Percentiles rank a stretch among this genome's conserved stretches.
Evolutionary conservation across 257 asterid species (phyloP).

Genomic region (Fraxinus cuspidata): DNA sequence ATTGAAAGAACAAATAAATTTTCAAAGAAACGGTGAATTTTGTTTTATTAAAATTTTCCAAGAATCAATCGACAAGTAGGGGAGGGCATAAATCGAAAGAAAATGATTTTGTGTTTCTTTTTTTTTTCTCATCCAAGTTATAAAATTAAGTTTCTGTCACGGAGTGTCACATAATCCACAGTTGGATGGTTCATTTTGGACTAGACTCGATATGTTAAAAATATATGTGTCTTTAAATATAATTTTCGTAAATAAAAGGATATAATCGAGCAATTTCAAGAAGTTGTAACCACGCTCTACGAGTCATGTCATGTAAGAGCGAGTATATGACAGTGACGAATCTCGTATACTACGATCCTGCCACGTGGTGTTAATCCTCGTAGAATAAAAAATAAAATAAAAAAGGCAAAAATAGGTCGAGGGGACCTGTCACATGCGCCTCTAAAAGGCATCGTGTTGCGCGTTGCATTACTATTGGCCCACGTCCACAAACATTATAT

Average conservation of each 20-base stretch:
- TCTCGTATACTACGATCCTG: slow-evolving; percentile 51
- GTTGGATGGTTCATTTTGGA: too few relatives aligned
- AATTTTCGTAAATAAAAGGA: background rate
- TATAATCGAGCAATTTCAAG: background rate
- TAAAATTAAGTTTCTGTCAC: too few relatives aligned
- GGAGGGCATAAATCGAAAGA: too few relatives aligned
- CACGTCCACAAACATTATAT: slow-evolving; percentile 39
- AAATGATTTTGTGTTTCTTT: too few relatives aligned
- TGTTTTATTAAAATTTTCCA: too few relatives aligned
- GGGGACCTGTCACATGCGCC: slow-evolving; percentile 58
- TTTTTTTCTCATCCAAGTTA: too few relatives aligned
- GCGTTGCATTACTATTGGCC: slow-evolving; percentile 52
- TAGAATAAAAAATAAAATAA: slow-evolving; percentile 11
- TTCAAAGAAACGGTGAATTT: too few relatives aligned
- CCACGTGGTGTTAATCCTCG: slow-evolving; percentile 64
- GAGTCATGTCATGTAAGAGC: slow-evolving; percentile 19
- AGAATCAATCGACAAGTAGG: too few relatives aligned
- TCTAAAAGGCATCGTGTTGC: slow-evolving; percentile 39
- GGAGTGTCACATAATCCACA: too few relatives aligned
- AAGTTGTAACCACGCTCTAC: slow-evolving; percentile 28
- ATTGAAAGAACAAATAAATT: background rate
- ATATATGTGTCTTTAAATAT: background rate
- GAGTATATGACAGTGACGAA: slow-evolving; percentile 15
- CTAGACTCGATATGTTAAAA: too few relatives aligned
- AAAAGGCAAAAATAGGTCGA: slow-evolving; percentile 36